Evolutionary conservation across 371 early-diverging fungal genomes (phyloP), one percentile per base, ranked within the genome.

Genomic region (Zancudomyces culisetae): DNA sequence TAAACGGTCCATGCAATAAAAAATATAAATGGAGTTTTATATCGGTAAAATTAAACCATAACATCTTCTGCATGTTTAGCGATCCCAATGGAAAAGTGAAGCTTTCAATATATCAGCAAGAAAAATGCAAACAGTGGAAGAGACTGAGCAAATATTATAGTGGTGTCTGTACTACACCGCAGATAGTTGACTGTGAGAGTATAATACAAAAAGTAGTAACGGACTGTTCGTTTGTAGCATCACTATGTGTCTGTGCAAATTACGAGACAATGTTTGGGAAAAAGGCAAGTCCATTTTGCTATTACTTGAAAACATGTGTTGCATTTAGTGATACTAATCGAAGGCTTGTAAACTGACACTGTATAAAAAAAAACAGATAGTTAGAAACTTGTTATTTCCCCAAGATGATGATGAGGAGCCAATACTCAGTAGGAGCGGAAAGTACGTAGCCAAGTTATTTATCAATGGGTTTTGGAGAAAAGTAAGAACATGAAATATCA

Each of bases 161-260:
- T 39, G 59, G 68, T 20, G 86, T 84, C 1, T 68, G 63, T 41
- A 70, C 87, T 58, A 78, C 85, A 45, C 69, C 67, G 28, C 35
- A 35, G 15, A 54, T 53, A 35, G 26, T 22, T n/a, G 55, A 54
- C n/a, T 51, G 61, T 42, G 49, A 48, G 4, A 47, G 57, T 47
- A 75, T 77, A 43, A 69, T 80, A 41, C 79, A 88, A 71, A 88
- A 90, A 54, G 74, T 85, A 21, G 90, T 92, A 1, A 88, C 87
- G 1, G 89, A 92, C 66, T 92, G 92, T 60, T 90, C 90, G 12
- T 88, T 92, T 64, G 90, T 92, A 2, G 88, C 90, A 1, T 87
- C 89, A 22, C 60, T 92, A 19, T 85, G 85, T 59, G 90, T 89
- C 15, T 74, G 83, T 35, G 83, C 89, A 3, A 82, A 80, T 24